These are phyloP conservation scores for Pyrus communis DNA, from an alignment of 306 rosid species.

Conservation along the genomic window DNA sequence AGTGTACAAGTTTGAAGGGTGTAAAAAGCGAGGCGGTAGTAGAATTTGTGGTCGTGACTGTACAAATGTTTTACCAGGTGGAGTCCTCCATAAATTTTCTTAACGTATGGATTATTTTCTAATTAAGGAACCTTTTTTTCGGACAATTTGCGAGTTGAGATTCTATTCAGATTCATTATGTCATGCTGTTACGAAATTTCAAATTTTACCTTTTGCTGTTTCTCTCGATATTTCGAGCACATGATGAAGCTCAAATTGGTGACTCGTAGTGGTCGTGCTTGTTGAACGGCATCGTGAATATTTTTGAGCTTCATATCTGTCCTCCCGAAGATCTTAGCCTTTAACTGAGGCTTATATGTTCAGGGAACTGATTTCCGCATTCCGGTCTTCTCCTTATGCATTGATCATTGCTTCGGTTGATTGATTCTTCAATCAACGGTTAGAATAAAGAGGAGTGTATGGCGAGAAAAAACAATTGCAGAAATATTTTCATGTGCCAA, in stretches of 20 bases:
- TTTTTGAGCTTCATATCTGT: background rate
- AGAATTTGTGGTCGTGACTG: constrained; percentile 32
- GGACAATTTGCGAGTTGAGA: background rate
- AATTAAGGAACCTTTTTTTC: background rate
- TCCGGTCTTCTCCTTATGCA: too few relatives aligned
- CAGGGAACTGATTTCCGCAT: too few relatives aligned
- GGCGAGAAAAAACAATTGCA: too few relatives aligned
- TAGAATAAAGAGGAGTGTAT: too few relatives aligned
- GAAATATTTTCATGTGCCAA: background rate
- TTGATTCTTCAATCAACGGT: too few relatives aligned
- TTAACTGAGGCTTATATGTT: too few relatives aligned
- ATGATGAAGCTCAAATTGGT: background rate
- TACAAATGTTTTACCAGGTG: constrained; percentile 33
- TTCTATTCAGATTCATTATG: background rate
- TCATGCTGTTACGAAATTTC: background rate
- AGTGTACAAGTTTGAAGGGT: constrained; percentile 40
- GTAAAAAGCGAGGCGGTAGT: constrained; percentile 41
- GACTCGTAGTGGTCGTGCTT: background rate
- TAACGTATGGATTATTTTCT: constrained; percentile 10
- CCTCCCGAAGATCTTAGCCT: background rate
- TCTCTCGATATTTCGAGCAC: background rate
- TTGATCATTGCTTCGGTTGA: too few relatives aligned
- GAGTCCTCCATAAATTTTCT: constrained; percentile 14
- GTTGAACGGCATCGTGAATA: too few relatives aligned
- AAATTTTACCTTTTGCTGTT: background rate